Conservation (phyloP, 176 grass and related monocot species). For the Juncus inflexus region DNA sequence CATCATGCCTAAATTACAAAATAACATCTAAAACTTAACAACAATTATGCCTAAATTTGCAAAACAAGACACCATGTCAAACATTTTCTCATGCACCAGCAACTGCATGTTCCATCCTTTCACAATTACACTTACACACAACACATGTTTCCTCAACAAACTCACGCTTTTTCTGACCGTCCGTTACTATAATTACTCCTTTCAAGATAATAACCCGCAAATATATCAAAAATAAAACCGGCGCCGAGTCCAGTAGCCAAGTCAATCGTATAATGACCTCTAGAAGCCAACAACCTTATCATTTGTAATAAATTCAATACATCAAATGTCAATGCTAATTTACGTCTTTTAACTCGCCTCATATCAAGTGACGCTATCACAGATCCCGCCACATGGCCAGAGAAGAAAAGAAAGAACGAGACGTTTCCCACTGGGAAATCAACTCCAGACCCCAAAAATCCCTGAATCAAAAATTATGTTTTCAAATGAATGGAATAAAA, state of each 20-base stretch:
- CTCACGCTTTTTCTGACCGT: neutral
- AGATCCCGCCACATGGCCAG: constrained; percentile 71
- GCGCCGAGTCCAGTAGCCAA: constrained; percentile 76
- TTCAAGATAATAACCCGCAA: constrained; percentile 60
- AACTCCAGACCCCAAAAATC: constrained; percentile 71
- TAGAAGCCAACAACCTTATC: constrained; percentile 81
- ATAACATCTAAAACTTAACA: too few species aligned
- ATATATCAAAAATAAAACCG: constrained; percentile 61
- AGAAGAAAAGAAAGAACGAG: constrained; percentile 99
- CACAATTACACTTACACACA: constrained; percentile 19
- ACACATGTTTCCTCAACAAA: constrained; percentile 1
- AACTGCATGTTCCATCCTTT: neutral
- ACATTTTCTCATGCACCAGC: constrained; percentile 11
- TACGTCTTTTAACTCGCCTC: constrained; percentile 42
- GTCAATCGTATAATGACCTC: constrained; percentile 94
- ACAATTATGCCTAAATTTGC: too few species aligned
- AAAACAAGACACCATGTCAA: neutral
- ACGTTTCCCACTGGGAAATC: constrained; percentile 95
- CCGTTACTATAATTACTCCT: constrained; percentile 19
- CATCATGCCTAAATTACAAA: too few species aligned
- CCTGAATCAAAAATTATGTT: constrained; percentile 19
- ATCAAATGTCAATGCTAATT: constrained; percentile 61
- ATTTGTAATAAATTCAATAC: constrained; percentile 61
- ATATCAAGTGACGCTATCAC: constrained; percentile 84
- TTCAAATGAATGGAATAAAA: neutral